A percentile compares a stretch with the other conserved stretches of the same genome.
Conservation (phyloP, 2,329 filamentous ascomycete species). For the Microthyrium microscopicum region DNA sequence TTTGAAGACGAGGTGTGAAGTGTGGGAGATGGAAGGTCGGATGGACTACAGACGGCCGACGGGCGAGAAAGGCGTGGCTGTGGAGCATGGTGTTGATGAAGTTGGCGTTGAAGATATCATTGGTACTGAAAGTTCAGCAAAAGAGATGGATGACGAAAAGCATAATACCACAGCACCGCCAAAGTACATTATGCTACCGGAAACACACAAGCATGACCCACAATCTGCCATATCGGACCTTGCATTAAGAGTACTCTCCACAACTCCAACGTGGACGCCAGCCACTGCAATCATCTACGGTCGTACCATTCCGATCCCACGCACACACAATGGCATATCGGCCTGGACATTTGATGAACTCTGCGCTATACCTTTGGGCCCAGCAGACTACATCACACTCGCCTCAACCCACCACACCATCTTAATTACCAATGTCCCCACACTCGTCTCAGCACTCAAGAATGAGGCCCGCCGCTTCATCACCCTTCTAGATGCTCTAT, state of each 20-base stretch:
- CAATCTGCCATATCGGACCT: background rate
- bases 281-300: constrained; percentile 42
- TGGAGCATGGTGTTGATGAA: background rate
- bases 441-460: constrained; percentile 51
- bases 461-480: constrained; percentile 72
- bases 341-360: constrained; percentile 54
- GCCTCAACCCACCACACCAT: constrained; percentile 67
- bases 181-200: background rate
- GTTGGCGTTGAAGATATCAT: background rate
- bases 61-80: background rate
- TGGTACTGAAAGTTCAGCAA: background rate
- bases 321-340: constrained; percentile 39
- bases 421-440: constrained; percentile 52
- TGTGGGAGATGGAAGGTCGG: constrained; percentile 68
- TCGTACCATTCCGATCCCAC: constrained; percentile 42
- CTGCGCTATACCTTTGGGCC: constrained; percentile 49
- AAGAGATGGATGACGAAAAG: background rate
- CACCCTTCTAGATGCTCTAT: constrained; percentile 62
- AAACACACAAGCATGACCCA: background rate
- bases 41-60: constrained; percentile 48
- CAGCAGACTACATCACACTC: constrained; percentile 69
- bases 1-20: constrained; percentile 59
- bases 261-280: constrained; percentile 22
- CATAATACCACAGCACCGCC: background rate
- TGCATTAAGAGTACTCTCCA: too few relatives aligned